Evolutionary conservation across 768 basidiomycete species (phyloP).

Genomic region (Chiua virens): DNA sequence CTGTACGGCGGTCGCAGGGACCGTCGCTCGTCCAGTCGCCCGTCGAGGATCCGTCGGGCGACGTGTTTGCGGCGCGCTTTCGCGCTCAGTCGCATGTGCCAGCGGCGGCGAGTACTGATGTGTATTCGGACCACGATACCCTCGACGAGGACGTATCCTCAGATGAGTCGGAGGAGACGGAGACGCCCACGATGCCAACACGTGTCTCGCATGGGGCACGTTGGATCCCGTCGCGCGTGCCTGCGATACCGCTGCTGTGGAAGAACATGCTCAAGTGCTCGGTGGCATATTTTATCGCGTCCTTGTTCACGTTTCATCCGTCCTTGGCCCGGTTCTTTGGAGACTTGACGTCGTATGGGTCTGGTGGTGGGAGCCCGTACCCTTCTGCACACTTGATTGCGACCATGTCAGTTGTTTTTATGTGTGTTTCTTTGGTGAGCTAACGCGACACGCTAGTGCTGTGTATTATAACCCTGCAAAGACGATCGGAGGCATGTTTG

Average conservation of each 20-base stretch:
- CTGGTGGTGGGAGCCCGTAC: slow-evolving; percentile 52
- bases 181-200: background rate
- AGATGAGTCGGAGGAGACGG: slow-evolving; percentile 12
- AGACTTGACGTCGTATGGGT: slow-evolving; percentile 53
- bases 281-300: slow-evolving; percentile 85
- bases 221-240: slow-evolving; percentile 24
- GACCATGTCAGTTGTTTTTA: slow-evolving; percentile 64
- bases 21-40: slow-evolving; percentile 4
- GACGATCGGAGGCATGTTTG: slow-evolving; percentile 89
- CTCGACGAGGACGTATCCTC: slow-evolving; percentile 16
- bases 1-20: background rate
- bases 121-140: background rate
- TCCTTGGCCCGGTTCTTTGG: slow-evolving; percentile 68
- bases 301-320: slow-evolving; percentile 89
- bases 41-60: background rate
- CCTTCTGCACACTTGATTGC: slow-evolving; percentile 91
- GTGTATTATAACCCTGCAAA: slow-evolving; percentile 95
- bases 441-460: slow-evolving; percentile 42
- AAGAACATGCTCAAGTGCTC: slow-evolving; percentile 88
- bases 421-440: background rate
- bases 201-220: slow-evolving; percentile 9
- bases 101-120: background rate
- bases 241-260: slow-evolving; percentile 49
- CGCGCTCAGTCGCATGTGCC: too few species aligned
- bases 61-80: background rate